Percentiles rank a stretch among this genome's conserved stretches.
These are phyloP conservation scores for Oenanthe javanica DNA, from an alignment of 140 eudicot species.

Conservation along the genomic window DNA sequence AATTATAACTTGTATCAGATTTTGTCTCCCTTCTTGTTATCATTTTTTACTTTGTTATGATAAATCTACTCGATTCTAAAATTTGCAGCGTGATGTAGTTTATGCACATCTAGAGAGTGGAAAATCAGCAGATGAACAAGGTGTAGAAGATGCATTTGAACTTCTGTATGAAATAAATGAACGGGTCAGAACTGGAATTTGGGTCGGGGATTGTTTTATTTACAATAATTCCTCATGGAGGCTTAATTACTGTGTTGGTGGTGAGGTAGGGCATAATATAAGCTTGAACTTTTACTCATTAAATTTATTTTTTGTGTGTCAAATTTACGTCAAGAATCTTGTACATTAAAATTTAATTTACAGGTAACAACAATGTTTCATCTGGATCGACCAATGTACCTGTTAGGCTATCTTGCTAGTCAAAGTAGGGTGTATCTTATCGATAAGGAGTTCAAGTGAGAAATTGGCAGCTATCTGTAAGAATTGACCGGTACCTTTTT, in stretches of 20 bases:
- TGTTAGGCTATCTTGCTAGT: slow-evolving; percentile 88
- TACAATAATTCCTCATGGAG: slow-evolving; percentile 96
- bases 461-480: slow-evolving; percentile 4
- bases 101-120: slow-evolving; percentile 86
- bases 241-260: slow-evolving; percentile 98
- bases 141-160: slow-evolving; percentile 91
- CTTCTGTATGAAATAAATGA: slow-evolving; percentile 78
- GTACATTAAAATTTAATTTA: slow-evolving; percentile 13
- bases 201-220: slow-evolving; percentile 98
- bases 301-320: neutral
- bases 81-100: slow-evolving; percentile 87
- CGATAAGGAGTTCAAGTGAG: slow-evolving; percentile 99
- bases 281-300: neutral
- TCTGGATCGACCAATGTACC: slow-evolving; percentile 98
- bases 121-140: slow-evolving; percentile 82
- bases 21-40: neutral
- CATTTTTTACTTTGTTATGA: slow-evolving; percentile 4
- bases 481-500: slow-evolving; percentile 7
- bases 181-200: slow-evolving; percentile 88
- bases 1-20: neutral
- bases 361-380: slow-evolving; percentile 99
- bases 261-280: slow-evolving; percentile 53
- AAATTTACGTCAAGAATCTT: neutral
- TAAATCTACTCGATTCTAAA: slow-evolving; percentile 8
- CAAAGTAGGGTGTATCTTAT: slow-evolving; percentile 94